phyloP scores from a whole-genome alignment of 2,329 filamentous ascomycete species.

The Penicillium sp. region DNA sequence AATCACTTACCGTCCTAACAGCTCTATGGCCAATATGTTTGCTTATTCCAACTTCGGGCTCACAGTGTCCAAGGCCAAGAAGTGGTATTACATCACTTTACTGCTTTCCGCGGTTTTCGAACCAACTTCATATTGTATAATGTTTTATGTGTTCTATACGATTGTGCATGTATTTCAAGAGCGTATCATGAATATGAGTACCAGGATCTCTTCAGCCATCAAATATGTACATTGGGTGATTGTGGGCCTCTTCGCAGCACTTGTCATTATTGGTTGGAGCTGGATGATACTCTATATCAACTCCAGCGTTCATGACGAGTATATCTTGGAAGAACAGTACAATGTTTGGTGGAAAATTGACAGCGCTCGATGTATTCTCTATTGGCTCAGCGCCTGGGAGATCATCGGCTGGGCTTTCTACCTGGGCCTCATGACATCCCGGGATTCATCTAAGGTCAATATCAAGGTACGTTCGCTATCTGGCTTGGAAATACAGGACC shows the following conservation, averaged over 20 bases:
- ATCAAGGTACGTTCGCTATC: neutral
- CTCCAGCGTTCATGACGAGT: neutral
- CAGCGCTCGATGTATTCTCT: neutral
- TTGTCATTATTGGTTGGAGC: neutral
- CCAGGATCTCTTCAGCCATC: neutral
- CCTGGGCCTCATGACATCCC: neutral
- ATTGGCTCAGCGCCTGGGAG: neutral
- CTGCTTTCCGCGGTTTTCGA: neutral
- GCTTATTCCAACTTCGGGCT: neutral
- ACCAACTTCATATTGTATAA: neutral
- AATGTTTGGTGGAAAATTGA: neutral
- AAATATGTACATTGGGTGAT: neutral
- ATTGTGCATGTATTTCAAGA: neutral
- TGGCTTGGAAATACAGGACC: neutral
- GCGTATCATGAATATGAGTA: neutral
- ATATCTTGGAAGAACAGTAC: neutral
- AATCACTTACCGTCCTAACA: neutral
- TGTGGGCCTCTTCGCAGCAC: neutral
- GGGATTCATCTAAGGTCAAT: neutral
- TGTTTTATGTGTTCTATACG: neutral
- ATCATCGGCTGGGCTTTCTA: neutral
- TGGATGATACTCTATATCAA: neutral
- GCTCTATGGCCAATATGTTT: neutral
- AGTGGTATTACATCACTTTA: neutral
- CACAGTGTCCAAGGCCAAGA: neutral